These are phyloP conservation scores for Calonectria pseudoturangicola DNA, from an alignment of 2,329 filamentous ascomycete genomes.

Conservation along the genomic window DNA sequence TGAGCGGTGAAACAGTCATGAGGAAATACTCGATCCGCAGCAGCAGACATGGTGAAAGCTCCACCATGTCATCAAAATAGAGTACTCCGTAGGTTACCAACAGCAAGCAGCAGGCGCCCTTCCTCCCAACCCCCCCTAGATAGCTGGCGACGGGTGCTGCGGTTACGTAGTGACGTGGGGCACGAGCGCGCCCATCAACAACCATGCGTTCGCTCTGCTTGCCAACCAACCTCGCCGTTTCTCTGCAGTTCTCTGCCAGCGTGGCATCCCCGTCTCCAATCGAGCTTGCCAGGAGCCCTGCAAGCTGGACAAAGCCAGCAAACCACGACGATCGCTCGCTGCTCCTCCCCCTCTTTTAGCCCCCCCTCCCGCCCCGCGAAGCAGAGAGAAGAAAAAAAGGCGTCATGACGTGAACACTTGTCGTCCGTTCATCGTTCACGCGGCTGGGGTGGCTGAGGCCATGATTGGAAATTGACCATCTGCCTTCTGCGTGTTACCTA, in stretches of 20 bases:
- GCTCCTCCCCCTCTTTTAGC: neutral
- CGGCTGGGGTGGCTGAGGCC: constrained; percentile 23
- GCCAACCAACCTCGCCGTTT: constrained; percentile 25
- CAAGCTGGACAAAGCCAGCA: constrained; percentile 13
- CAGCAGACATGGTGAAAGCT: constrained; percentile 26
- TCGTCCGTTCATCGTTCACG: constrained; percentile 31
- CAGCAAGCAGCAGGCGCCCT: neutral
- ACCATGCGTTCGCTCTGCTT: constrained; percentile 10
- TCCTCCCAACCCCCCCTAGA: neutral
- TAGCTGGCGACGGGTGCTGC: constrained; percentile 7
- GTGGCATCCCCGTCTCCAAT: constrained; percentile 49
- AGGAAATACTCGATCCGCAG: constrained; percentile 15
- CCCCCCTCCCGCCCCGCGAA: constrained; percentile 17
- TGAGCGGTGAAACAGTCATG: constrained; percentile 30
- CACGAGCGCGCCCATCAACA: constrained; percentile 21
- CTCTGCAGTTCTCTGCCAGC: constrained; percentile 31
- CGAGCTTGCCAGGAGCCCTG: constrained; percentile 25
- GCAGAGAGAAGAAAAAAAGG: neutral
- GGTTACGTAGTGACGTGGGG: constrained; percentile 25
- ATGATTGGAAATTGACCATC: constrained; percentile 43
- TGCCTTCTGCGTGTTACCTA: constrained; percentile 45
- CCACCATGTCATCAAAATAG: constrained; percentile 20
- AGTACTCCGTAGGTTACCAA: neutral
- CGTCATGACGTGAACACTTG: constrained; percentile 27
- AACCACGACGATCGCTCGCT: constrained; percentile 23